Evolutionary conservation across 2,329 filamentous ascomycete species (phyloP), one percentile per base, ranked within the genome.

Genomic region (Claviceps sp.): DNA sequence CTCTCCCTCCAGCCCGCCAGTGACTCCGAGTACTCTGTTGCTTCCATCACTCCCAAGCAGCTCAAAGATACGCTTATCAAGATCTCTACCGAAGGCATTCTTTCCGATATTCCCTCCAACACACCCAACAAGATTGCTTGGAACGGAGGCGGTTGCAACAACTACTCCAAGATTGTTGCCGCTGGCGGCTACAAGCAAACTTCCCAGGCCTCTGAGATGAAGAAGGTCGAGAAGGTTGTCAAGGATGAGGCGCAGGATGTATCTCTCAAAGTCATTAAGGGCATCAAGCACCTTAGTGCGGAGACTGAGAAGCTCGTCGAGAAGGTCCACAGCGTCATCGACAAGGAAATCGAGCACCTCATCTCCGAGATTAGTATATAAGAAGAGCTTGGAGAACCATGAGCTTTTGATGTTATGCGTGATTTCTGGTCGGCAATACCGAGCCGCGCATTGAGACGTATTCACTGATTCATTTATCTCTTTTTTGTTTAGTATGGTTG

Each of bases 71-170:
- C 83, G 72, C 74, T 98, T 60, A 83, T 98, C 67, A 76, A 78
- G 60, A 82, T 97, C 61, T 88, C 85, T 61, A 97, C 93, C 56
- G 70, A 81, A 63, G 85, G 77, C 65, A 80, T 81, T 59, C 83
- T 98, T 52, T 77, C 76, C 60, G 89, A 94, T 62, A 84, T 98
- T 50, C 91, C 91, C 58, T 76, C 74, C 50, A 83, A 87, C 68
- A 98, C 94, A 61, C 82, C 83, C 68, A 98, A 98, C 81, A 77
- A 95, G 66, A 88, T 98, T 57, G 91, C 91, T 70, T 98, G 90
- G 91, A 98, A 98, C 81, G 93, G 94, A 67, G 94, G 89, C 73
- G 93, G 93, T 65, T 86, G 81, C 66, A 83, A 79, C 74, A 95
- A 98, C 85, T 96, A 87, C 81, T 79, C 80, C 55, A 76, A 86